Conservation (phyloP, 2,329 filamentous ascomycete genomes). For the Nemania serpens region DNA sequence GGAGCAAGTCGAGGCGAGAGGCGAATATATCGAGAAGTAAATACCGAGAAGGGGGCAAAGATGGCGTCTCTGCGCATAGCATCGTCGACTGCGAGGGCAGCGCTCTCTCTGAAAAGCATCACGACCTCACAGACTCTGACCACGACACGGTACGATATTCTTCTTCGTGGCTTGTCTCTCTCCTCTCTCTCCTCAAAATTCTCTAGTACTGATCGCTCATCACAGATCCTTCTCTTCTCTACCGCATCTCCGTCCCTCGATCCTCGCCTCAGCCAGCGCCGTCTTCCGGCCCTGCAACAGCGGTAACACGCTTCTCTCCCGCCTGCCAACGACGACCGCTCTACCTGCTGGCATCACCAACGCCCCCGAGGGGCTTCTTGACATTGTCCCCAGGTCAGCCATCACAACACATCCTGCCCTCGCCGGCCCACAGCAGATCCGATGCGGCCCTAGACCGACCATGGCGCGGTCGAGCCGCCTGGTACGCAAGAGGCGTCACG, state of each 20-base stretch:
- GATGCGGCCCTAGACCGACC: conserved; percentile 63
- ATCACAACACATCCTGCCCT: conserved; percentile 60
- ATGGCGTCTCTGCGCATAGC: conserved; percentile 22
- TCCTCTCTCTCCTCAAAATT: neutral
- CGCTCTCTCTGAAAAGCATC: conserved; percentile 15
- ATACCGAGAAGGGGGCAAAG: neutral
- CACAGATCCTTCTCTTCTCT: conserved; percentile 55
- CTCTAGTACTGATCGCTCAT: neutral
- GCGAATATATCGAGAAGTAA: neutral
- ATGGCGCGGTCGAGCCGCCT: conserved; percentile 60
- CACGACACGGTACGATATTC: conserved; percentile 22
- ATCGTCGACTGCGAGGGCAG: conserved; percentile 18
- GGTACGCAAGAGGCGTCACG: conserved; percentile 63
- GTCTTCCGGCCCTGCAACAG: conserved; percentile 39
- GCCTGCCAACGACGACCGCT: conserved; percentile 29
- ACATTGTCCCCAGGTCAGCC: conserved; percentile 52
- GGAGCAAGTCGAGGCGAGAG: neutral
- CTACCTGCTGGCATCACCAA: conserved; percentile 13
- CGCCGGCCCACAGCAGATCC: conserved; percentile 53
- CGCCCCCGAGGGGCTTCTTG: conserved; percentile 38
- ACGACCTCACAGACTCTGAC: conserved; percentile 12
- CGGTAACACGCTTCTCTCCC: conserved; percentile 35
- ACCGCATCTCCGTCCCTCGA: conserved; percentile 55
- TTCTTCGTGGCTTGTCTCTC: neutral
- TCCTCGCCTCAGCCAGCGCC: conserved; percentile 39